These are phyloP conservation scores for Macrocybe gigantea DNA, from an alignment of 768 basidiomycete genomes.

Conservation along the genomic window DNA sequence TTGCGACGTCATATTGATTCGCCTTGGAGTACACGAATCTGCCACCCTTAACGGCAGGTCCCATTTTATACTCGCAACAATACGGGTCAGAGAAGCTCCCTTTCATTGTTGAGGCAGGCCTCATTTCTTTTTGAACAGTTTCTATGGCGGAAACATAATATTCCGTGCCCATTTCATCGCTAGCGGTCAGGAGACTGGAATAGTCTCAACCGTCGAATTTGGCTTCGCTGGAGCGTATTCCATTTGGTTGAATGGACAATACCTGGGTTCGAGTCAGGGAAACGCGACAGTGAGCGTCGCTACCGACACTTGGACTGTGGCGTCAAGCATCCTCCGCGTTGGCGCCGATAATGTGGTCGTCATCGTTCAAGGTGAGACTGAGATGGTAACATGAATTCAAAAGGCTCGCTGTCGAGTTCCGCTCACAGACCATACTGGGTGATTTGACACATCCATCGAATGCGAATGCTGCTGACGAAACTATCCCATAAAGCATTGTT, in stretches of 20 bases:
- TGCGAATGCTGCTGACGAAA: neutral
- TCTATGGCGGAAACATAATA: slow-evolving; percentile 46
- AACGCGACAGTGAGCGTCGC: slow-evolving; percentile 35
- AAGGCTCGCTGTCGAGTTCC: neutral
- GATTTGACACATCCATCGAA: slow-evolving; percentile 1
- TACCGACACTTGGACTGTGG: slow-evolving; percentile 36
- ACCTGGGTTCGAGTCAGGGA: slow-evolving; percentile 44
- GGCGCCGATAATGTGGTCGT: slow-evolving; percentile 38
- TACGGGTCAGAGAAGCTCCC: slow-evolving; percentile 31
- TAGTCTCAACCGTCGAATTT: slow-evolving; percentile 41
- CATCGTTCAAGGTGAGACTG: slow-evolving; percentile 24
- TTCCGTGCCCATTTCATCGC: slow-evolving; percentile 51
- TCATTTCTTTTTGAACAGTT: slow-evolving; percentile 21
- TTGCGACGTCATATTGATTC: neutral
- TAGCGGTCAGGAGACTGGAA: slow-evolving; percentile 39
- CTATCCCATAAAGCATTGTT: slow-evolving; percentile 24
- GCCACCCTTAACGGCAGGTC: slow-evolving; percentile 33
- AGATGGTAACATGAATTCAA: neutral
- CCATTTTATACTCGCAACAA: slow-evolving; percentile 46
- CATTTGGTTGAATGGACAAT: slow-evolving; percentile 42
- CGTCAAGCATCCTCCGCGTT: slow-evolving; percentile 24
- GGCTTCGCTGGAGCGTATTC: slow-evolving; percentile 49
- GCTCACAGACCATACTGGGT: slow-evolving; percentile 46
- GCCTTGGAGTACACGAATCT: slow-evolving; percentile 40
- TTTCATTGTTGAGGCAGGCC: neutral